phyloP scores from a whole-genome alignment of 352 stramenopile genomes.

The Plasmopara muralis region DNA sequence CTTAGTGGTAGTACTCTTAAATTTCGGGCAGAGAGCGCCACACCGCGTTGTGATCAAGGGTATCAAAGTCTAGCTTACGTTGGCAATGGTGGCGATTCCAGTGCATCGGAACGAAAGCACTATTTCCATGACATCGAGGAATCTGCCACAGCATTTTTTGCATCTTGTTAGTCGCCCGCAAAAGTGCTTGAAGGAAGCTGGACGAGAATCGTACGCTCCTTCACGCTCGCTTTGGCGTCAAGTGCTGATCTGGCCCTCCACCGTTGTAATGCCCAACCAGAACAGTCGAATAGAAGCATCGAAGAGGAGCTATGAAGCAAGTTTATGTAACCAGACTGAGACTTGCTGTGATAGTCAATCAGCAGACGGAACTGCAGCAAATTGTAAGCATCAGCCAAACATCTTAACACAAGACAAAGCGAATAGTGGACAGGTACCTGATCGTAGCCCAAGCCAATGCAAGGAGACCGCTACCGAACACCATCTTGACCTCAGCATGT shows the following conservation, averaged over 20 bases:
- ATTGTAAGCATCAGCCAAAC: slow-evolving; percentile 7
- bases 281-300: slow-evolving; percentile 17
- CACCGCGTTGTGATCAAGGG: slow-evolving; percentile 10
- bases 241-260: slow-evolving; percentile 29
- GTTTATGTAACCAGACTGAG: slow-evolving; percentile 22
- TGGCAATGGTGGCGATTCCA: slow-evolving; percentile 24
- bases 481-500: slow-evolving; percentile 26
- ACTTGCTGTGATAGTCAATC: slow-evolving; percentile 10
- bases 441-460: slow-evolving; percentile 2
- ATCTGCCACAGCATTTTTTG: slow-evolving; percentile 21
- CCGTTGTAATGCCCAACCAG: slow-evolving; percentile 28
- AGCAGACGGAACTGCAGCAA: not conserved
- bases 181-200: slow-evolving; percentile 13
- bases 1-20: slow-evolving; percentile 9
- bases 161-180: slow-evolving; percentile 16
- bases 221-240: slow-evolving; percentile 31
- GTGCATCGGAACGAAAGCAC: slow-evolving; percentile 18
- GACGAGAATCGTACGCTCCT: slow-evolving; percentile 12
- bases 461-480: slow-evolving; percentile 22
- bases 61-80: slow-evolving; percentile 18
- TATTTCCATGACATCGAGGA: slow-evolving; percentile 9
- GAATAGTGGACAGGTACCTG: not conserved
- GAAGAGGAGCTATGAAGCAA: slow-evolving; percentile 9
- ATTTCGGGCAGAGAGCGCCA: slow-evolving; percentile 5
- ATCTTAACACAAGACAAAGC: slow-evolving; percentile 14